Percentiles rank a stretch among this genome's conserved stretches.
phyloP scores from a whole-genome alignment of 768 basidiomycete genomes.

The Pleurotus tuoliensis region DNA sequence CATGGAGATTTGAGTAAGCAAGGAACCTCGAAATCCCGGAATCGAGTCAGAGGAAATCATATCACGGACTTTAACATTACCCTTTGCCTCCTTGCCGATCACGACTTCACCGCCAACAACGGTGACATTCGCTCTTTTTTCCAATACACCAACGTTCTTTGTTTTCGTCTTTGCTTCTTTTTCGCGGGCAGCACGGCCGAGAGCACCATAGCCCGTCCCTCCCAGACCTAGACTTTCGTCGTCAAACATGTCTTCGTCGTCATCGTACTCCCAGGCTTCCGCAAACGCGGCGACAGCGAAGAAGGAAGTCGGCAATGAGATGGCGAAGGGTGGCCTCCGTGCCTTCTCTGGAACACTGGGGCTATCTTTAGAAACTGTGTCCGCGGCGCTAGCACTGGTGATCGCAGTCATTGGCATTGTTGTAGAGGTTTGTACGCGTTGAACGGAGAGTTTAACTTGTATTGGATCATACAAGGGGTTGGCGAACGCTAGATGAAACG shows the following conservation, averaged over 20 bases:
- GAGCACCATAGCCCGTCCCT: conserved; percentile 14
- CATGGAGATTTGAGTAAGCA: conserved; percentile 2
- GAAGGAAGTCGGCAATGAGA: conserved; percentile 71
- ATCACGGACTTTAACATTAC: conserved; percentile 70
- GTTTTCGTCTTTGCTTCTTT: conserved; percentile 43
- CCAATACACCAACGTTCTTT: conserved; percentile 76
- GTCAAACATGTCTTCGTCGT: conserved; percentile 87
- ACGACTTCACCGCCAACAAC: conserved; percentile 87
- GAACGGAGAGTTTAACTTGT: conserved; percentile 81
- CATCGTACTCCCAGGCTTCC: conserved; percentile 98
- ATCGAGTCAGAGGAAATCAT: background rate
- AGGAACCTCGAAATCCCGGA: background rate
- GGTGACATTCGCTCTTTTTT: conserved; percentile 87
- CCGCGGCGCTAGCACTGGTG: conserved; percentile 19
- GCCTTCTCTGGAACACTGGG: conserved; percentile 44
- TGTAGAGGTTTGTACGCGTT: conserved; percentile 54
- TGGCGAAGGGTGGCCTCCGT: conserved; percentile 69
- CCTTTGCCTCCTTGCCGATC: conserved; percentile 73
- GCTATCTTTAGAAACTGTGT: background rate
- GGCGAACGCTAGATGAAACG: conserved; percentile 86
- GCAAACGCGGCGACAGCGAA: conserved; percentile 89
- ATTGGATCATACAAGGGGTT: conserved; percentile 98
- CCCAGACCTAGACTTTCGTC: conserved; percentile 57
- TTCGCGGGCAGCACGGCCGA: conserved; percentile 33
- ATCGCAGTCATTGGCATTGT: conserved; percentile 23